Evolutionary conservation across 176 grass and related monocot species (phyloP).

Genomic region (Ensete ventricosum): DNA sequence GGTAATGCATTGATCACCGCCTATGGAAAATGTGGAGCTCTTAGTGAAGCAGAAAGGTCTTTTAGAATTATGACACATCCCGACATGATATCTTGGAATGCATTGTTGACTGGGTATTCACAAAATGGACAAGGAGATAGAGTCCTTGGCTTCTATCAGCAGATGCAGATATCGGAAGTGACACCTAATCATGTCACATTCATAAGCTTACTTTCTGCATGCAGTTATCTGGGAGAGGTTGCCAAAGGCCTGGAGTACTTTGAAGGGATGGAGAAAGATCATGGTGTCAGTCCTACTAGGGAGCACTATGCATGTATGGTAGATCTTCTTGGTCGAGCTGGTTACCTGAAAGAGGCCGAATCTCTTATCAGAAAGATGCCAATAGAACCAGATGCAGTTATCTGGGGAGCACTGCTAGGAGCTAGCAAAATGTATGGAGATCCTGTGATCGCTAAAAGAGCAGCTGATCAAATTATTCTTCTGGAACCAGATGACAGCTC

Average conservation of each 20-base stretch:
- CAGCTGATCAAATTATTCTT: conserved; percentile 23
- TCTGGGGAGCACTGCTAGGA: conserved; percentile 22
- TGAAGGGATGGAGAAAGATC: conserved; percentile 11
- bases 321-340: conserved; percentile 27
- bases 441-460: conserved; percentile 12
- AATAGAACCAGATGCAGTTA: conserved; percentile 13
- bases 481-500: conserved; percentile 18
- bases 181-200: conserved; percentile 19
- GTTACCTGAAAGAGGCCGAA: conserved; percentile 18
- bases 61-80: conserved; percentile 9
- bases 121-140: conserved; percentile 20
- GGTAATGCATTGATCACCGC: conserved; percentile 20
- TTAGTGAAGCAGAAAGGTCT: conserved; percentile 10
- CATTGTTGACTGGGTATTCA: conserved; percentile 25
- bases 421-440: conserved; percentile 28
- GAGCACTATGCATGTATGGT: conserved; percentile 25
- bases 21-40: conserved; percentile 28
- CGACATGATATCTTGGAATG: conserved; percentile 27
- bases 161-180: conserved; percentile 20
- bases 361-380: conserved; percentile 15
- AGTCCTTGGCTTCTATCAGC: conserved; percentile 17
- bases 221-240: conserved; percentile 18
- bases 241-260: conserved; percentile 13
- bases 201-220: conserved; percentile 24
- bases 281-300: conserved; percentile 12